These are phyloP conservation scores for Phylloporus sp. DNA, from an alignment of 768 basidiomycete species.

Conservation along the genomic window DNA sequence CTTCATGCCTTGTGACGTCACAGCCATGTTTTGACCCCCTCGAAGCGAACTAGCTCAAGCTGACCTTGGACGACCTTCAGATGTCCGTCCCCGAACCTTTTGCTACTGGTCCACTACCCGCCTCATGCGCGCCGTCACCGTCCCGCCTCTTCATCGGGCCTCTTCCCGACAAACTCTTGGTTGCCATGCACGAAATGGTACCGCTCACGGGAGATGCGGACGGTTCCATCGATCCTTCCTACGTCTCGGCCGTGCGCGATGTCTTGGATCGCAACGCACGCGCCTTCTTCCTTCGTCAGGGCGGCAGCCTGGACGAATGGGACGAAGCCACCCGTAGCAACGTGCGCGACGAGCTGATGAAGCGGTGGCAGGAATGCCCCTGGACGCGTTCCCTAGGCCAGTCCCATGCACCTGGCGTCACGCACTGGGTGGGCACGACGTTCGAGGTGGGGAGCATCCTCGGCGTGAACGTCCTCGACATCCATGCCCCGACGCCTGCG, in stretches of 20 bases:
- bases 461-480: conserved; percentile 57
- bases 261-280: conserved; percentile 57
- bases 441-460: conserved; percentile 79
- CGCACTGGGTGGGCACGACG: conserved; percentile 65
- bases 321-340: conserved; percentile 48
- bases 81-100: conserved; percentile 13
- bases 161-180: conserved; percentile 60
- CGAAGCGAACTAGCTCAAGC: background rate
- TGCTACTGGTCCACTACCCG: background rate
- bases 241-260: conserved; percentile 31
- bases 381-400: conserved; percentile 52
- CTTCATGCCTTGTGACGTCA: conserved; percentile 26
- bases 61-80: background rate
- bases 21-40: conserved; percentile 1
- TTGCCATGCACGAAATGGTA: conserved; percentile 33
- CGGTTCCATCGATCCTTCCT: conserved; percentile 32
- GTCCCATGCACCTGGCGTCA: conserved; percentile 5
- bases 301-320: conserved; percentile 69
- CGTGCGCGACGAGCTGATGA: conserved; percentile 53
- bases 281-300: conserved; percentile 58
- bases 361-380: conserved; percentile 61
- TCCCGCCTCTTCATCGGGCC: conserved; percentile 70
- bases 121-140: background rate
- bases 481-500: conserved; percentile 6
- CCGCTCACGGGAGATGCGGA: conserved; percentile 25